Conservation (phyloP, 2,329 filamentous ascomycete genomes). For the Cadophora luteo-olivacea region DNA sequence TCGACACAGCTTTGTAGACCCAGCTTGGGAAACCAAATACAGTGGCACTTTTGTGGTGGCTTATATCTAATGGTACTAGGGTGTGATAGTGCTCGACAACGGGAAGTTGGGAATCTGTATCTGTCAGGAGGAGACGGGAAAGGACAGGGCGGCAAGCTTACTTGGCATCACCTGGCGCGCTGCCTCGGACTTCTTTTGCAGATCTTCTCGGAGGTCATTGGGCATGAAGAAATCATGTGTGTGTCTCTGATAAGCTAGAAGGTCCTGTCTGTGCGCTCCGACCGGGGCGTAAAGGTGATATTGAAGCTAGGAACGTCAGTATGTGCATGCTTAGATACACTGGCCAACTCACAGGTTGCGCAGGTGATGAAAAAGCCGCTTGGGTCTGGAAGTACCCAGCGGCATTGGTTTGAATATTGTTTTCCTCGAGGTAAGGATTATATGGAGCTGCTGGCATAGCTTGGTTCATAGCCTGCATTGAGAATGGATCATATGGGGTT, state of each 20-base stretch:
- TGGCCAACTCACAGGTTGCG: slow-evolving; percentile 60
- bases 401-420: slow-evolving; percentile 58
- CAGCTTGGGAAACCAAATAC: slow-evolving; percentile 90
- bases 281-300: slow-evolving; percentile 94
- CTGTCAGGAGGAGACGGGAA: slow-evolving; percentile 27
- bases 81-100: slow-evolving; percentile 90
- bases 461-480: slow-evolving; percentile 62
- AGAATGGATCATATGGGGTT: slow-evolving; percentile 68
- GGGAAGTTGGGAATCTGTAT: slow-evolving; percentile 70
- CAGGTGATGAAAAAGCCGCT: slow-evolving; percentile 57
- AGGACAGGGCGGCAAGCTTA: slow-evolving; percentile 47
- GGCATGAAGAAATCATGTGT: slow-evolving; percentile 92
- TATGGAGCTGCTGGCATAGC: slow-evolving; percentile 58
- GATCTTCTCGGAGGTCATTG: slow-evolving; percentile 83
- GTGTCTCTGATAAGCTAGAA: slow-evolving; percentile 83
- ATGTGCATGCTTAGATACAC: slow-evolving; percentile 1
- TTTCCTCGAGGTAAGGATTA: slow-evolving; percentile 82
- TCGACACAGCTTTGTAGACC: slow-evolving; percentile 93
- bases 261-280: slow-evolving; percentile 80
- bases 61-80: slow-evolving; percentile 85
- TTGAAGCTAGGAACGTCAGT: slow-evolving; percentile 64
- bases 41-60: slow-evolving; percentile 76
- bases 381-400: slow-evolving; percentile 72
- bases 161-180: slow-evolving; percentile 84
- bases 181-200: slow-evolving; percentile 88